Percentiles rank a stretch among this genome's conserved stretches.
These are phyloP conservation scores for Periconia sp. DNA, from an alignment of 2,329 filamentous ascomycete species.

Conservation along the genomic window DNA sequence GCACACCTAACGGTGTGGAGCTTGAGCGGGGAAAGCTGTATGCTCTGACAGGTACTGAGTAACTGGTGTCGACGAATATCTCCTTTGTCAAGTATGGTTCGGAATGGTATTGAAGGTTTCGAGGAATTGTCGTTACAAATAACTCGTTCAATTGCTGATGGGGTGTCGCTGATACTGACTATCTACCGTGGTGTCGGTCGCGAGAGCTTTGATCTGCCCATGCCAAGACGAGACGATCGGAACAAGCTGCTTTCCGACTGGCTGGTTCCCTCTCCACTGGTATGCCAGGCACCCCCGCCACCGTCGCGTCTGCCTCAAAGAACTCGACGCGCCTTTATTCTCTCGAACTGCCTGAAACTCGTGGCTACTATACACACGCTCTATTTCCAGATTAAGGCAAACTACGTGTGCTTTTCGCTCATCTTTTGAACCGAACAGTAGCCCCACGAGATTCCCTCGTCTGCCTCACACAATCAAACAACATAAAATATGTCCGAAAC, in stretches of 20 bases:
- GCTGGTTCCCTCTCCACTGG: neutral
- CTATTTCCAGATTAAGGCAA: too few relatives aligned
- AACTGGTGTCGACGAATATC: neutral
- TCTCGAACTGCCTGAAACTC: neutral
- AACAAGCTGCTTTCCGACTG: constrained; percentile 4
- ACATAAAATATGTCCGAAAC: constrained; percentile 11
- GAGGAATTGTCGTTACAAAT: neutral
- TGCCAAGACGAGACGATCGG: constrained; percentile 24
- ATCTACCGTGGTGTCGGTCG: neutral
- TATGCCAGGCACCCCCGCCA: neutral
- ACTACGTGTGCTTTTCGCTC: neutral
- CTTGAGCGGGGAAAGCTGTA: neutral
- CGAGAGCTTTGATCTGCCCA: constrained; percentile 5
- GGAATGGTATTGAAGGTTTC: neutral
- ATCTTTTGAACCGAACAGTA: neutral
- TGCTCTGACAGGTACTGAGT: neutral
- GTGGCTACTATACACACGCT: too few relatives aligned
- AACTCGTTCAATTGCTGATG: neutral
- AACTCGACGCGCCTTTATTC: neutral
- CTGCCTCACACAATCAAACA: neutral
- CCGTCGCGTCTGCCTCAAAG: neutral
- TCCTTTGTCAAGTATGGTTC: neutral
- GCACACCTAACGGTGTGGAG: neutral
- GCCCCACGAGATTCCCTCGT: neutral
- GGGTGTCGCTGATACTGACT: neutral